Conservation (phyloP, 1,284 basidiomycete species). For the Sanghuangporus baumii region DNA sequence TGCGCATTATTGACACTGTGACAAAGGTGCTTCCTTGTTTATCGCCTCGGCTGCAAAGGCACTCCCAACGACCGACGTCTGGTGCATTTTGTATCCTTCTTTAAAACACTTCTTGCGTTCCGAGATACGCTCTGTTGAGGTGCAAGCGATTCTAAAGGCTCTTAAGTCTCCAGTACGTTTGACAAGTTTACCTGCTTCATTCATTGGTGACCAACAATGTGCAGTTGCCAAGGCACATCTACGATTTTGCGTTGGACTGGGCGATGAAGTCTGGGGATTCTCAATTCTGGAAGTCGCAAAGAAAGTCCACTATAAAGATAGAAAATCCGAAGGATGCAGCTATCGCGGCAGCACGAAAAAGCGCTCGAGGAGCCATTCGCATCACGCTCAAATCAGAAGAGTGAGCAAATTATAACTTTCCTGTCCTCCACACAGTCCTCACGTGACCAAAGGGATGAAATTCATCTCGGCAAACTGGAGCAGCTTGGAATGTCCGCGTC, state of each 20-base stretch:
- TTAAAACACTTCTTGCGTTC: slow-evolving; percentile 81
- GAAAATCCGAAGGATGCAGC: slow-evolving; percentile 70
- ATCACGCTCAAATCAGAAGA: slow-evolving; percentile 60
- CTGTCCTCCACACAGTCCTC: background rate
- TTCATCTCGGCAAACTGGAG: slow-evolving; percentile 65
- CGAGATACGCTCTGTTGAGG: slow-evolving; percentile 78
- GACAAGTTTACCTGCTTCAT: background rate
- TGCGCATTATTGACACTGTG: background rate
- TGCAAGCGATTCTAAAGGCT: slow-evolving; percentile 65
- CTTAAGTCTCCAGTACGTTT: slow-evolving; percentile 72
- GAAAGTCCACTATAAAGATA: slow-evolving; percentile 40
- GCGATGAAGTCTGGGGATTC: slow-evolving; percentile 75
- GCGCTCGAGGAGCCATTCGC: slow-evolving; percentile 40
- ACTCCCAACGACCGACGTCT: slow-evolving; percentile 81
- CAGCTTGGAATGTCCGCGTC: slow-evolving; percentile 75
- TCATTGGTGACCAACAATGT: slow-evolving; percentile 2
- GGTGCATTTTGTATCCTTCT: slow-evolving; percentile 95
- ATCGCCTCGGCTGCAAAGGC: slow-evolving; percentile 80
- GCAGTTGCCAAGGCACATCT: slow-evolving; percentile 73
- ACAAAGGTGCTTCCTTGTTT: slow-evolving; percentile 75
- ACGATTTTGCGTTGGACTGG: slow-evolving; percentile 86
- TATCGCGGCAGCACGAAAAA: slow-evolving; percentile 47
- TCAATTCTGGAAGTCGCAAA: slow-evolving; percentile 67
- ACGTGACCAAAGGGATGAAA: slow-evolving; percentile 56
- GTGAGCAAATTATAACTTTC: slow-evolving; percentile 36